Percentiles rank a stretch among this genome's conserved stretches.
Conservation (phyloP, 345 rosid genomes). For the Hibiscus tridactylites region DNA sequence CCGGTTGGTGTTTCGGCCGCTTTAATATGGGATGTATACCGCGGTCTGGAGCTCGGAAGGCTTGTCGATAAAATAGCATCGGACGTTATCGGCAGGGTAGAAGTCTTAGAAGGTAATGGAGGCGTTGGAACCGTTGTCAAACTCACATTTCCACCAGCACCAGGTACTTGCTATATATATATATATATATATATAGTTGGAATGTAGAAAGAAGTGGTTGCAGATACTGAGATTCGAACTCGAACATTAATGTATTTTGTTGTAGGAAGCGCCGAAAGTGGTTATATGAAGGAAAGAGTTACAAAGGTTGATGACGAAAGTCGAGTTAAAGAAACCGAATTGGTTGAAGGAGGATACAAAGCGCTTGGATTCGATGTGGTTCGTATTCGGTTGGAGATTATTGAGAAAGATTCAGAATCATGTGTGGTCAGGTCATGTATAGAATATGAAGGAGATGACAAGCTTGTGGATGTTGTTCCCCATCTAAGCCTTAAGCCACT, state of each 20-base stretch:
- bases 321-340: conserved; percentile 32
- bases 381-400: conserved; percentile 19
- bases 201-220: too few species aligned
- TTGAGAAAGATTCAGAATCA: conserved; percentile 28
- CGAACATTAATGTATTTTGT: background rate
- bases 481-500: conserved; percentile 10
- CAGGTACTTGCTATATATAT: background rate
- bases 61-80: background rate
- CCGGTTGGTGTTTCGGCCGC: background rate
- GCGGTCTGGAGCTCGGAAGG: background rate
- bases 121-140: background rate
- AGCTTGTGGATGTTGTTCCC: conserved; percentile 11
- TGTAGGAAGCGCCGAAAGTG: conserved; percentile 12
- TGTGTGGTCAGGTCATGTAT: conserved; percentile 15
- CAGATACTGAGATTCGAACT: background rate
- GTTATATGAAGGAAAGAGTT: conserved; percentile 23
- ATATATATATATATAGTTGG: background rate
- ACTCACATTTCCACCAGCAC: background rate
- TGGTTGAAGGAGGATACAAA: conserved; percentile 24
- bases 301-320: conserved; percentile 25
- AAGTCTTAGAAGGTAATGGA: conserved; percentile 4
- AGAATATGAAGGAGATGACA: conserved; percentile 28
- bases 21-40: background rate
- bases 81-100: background rate
- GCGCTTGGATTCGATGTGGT: conserved; percentile 19